Conservation (phyloP, 2,329 filamentous ascomycete genomes). For the Penicillium concentricum region DNA sequence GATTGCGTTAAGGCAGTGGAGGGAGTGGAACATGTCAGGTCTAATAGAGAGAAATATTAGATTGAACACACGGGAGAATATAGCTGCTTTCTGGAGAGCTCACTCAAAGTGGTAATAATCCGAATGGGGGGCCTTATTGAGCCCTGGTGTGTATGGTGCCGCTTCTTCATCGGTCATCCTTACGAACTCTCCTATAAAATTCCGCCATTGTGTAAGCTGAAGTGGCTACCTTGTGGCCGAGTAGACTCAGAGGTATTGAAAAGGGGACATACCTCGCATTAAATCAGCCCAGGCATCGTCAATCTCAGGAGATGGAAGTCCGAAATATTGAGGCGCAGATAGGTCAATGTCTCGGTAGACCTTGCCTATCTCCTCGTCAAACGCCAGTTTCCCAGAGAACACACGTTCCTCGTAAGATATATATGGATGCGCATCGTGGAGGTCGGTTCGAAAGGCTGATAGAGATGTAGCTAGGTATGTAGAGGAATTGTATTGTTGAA, state of each 20-base stretch:
- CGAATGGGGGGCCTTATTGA: neutral
- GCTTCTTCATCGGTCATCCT: neutral
- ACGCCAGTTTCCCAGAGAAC: too few species aligned
- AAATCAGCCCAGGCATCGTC: neutral
- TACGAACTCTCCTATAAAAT: neutral
- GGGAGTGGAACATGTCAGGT: slow-evolving; percentile 1
- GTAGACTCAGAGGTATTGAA: neutral
- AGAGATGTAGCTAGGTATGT: neutral
- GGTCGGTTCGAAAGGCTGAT: neutral
- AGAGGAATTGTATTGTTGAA: neutral
- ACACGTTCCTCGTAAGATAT: too few species aligned
- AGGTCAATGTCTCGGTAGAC: too few species aligned
- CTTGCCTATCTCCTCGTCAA: too few species aligned
- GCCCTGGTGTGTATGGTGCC: neutral
- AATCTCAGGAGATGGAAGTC: neutral
- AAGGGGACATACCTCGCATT: neutral
- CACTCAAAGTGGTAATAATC: neutral
- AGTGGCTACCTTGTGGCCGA: too few species aligned
- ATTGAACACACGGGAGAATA: too few species aligned
- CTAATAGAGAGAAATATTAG: neutral
- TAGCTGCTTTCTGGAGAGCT: neutral
- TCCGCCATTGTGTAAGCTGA: neutral
- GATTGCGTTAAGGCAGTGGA: neutral
- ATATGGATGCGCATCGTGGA: too few species aligned
- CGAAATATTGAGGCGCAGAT: neutral